phyloP scores from a whole-genome alignment of 2,329 filamentous ascomycete species.

The Thielaviopsis ethacetica region DNA sequence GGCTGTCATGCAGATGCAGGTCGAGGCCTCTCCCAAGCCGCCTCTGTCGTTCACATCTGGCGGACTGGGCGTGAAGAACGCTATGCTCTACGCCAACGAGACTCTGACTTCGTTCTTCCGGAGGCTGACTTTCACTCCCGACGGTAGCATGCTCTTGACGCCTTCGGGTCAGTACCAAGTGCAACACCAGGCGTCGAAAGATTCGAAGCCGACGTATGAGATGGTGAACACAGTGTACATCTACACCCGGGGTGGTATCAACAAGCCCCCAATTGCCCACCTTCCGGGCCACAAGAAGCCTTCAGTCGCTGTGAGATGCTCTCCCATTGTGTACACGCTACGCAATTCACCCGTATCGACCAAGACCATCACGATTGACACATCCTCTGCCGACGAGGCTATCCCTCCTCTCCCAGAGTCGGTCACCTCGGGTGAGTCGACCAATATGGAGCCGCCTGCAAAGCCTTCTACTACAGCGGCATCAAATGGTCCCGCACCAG shows the following conservation, averaged over 20 bases:
- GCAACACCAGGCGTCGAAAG: conserved; percentile 47
- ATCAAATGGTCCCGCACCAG: conserved; percentile 45
- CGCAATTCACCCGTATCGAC: conserved; percentile 52
- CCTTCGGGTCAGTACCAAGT: conserved; percentile 92
- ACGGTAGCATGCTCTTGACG: conserved; percentile 84
- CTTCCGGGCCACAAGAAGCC: conserved; percentile 96
- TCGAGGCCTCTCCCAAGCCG: conserved; percentile 76
- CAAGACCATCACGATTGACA: conserved; percentile 88
- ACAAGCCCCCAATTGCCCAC: conserved; percentile 89
- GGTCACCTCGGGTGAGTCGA: conserved; percentile 18
- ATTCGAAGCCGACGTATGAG: conserved; percentile 63
- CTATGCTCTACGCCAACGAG: conserved; percentile 88
- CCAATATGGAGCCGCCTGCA: conserved; percentile 76
- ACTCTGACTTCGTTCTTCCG: conserved; percentile 95
- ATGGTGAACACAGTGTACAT: conserved; percentile 96
- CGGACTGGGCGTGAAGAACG: conserved; percentile 57
- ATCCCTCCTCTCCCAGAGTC: conserved; percentile 67
- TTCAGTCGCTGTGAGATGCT: conserved; percentile 88
- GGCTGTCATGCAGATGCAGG: conserved; percentile 64
- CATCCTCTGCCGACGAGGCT: conserved; percentile 68
- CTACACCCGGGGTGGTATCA: conserved; percentile 89
- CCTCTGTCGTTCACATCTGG: conserved; percentile 40
- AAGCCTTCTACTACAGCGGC: conserved; percentile 36
- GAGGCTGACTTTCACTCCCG: conserved; percentile 82
- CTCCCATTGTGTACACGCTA: conserved; percentile 72